Evolutionary conservation across 106 monocot species (phyloP).

Genomic region (Agapanthus africanus): DNA sequence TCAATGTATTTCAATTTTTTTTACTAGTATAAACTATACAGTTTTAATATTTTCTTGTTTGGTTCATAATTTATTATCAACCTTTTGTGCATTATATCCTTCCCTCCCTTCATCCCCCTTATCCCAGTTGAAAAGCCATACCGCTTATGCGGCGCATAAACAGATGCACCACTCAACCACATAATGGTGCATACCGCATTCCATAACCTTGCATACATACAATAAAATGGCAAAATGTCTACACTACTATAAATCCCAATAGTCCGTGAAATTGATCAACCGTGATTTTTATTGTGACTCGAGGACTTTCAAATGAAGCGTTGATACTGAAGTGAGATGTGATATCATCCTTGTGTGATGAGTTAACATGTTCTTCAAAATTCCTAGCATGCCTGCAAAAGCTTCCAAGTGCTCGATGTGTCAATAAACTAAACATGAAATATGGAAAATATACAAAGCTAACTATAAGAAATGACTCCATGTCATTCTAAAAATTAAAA

Average conservation of each 20-base stretch:
- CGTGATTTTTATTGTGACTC: neutral
- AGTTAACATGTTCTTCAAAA: neutral
- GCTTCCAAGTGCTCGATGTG: neutral
- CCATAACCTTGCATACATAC: neutral
- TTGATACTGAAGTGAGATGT: neutral
- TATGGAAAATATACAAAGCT: neutral
- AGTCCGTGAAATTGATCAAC: neutral
- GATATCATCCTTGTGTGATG: neutral
- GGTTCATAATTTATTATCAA: too few relatives aligned
- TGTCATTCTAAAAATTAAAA: neutral
- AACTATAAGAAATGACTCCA: neutral
- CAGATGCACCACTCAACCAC: too few relatives aligned
- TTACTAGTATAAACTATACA: too few relatives aligned
- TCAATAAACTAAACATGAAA: neutral
- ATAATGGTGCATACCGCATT: too few relatives aligned
- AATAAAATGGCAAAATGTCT: neutral
- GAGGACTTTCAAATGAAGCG: neutral
- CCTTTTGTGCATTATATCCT: too few relatives aligned
- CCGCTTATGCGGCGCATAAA: too few relatives aligned
- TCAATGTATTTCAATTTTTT: too few relatives aligned
- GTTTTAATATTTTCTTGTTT: too few relatives aligned
- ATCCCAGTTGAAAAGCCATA: too few relatives aligned
- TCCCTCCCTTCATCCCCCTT: too few relatives aligned
- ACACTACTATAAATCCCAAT: neutral
- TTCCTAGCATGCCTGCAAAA: neutral